Conservation (phyloP, 2,329 filamentous ascomycete genomes). For the Nigrospora sphaerica region DNA sequence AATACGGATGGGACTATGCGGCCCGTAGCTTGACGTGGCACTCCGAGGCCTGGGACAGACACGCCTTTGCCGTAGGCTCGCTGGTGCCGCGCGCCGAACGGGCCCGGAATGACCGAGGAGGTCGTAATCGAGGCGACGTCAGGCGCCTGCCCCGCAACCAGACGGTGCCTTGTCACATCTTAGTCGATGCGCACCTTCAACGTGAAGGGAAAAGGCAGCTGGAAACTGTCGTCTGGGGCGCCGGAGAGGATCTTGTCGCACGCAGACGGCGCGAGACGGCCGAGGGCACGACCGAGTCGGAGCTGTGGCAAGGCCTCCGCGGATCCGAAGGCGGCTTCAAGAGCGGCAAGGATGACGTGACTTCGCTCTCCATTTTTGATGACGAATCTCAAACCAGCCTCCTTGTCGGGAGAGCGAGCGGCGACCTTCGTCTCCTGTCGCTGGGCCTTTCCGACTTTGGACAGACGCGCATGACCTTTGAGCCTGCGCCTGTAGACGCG, state of each 20-base stretch:
- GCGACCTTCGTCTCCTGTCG: conserved; percentile 37
- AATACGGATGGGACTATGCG: conserved; percentile 26
- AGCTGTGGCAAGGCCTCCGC: conserved; percentile 29
- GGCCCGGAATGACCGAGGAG: conserved; percentile 9
- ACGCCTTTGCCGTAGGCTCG: conserved; percentile 23
- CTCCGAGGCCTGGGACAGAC: conserved; percentile 45
- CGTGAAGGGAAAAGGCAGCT: conserved; percentile 20
- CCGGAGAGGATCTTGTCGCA: conserved; percentile 42
- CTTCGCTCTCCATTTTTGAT: conserved; percentile 36
- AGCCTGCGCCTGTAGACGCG: conserved; percentile 2
- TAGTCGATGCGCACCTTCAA: conserved; percentile 37
- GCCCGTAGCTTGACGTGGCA: conserved; percentile 42
- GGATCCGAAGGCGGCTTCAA: conserved; percentile 32
- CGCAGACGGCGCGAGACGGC: conserved; percentile 25
- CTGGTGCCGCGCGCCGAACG: conserved; percentile 12
- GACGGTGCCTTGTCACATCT: conserved; percentile 34
- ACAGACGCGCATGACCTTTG: conserved; percentile 16
- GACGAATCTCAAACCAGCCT: conserved; percentile 22
- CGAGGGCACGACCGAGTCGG: conserved; percentile 6
- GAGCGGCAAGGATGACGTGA: conserved; percentile 42
- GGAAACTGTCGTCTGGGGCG: conserved; percentile 43
- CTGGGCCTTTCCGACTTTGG: conserved; percentile 25
- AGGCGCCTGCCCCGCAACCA: conserved; percentile 16
- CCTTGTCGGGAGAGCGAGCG: conserved; percentile 42
- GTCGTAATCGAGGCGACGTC: conserved; percentile 4